These are phyloP conservation scores for Limonium bicolor DNA, from an alignment of 148 eudicot genomes.

Conservation along the genomic window DNA sequence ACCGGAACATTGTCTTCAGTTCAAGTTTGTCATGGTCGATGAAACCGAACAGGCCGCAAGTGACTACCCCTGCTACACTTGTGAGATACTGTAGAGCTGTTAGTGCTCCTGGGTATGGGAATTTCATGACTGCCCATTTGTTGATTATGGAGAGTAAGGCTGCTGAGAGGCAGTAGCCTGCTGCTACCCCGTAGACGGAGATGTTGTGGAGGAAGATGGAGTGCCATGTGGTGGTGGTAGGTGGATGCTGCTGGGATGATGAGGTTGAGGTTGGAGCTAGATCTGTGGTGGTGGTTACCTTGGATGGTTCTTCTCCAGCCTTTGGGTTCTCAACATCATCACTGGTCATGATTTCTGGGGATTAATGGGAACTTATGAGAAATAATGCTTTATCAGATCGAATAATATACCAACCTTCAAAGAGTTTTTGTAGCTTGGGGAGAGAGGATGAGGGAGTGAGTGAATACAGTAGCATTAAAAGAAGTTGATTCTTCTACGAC, in stretches of 20 bases:
- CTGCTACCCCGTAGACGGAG: conserved; percentile 78
- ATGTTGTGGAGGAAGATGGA: conserved; percentile 40
- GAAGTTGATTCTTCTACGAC: no score
- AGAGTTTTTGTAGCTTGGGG: no score
- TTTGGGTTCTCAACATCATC: conserved; percentile 43
- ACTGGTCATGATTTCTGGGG: no score
- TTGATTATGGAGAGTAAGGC: conserved; percentile 79
- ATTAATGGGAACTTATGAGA: no score
- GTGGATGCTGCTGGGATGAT: conserved; percentile 11
- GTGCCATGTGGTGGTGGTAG: conserved; percentile 35
- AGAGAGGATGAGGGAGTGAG: no score
- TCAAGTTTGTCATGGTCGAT: conserved; percentile 59
- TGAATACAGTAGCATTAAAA: no score
- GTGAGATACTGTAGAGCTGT: conserved; percentile 86
- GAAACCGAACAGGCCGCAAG: conserved; percentile 51
- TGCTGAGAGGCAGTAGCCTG: conserved; percentile 83
- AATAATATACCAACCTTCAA: no score
- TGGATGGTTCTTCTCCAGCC: conserved; percentile 13
- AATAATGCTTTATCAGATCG: no score
- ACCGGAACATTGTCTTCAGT: conserved; percentile 67
- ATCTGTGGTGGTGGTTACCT: no score
- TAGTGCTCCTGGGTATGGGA: conserved; percentile 82
- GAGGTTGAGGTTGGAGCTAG: no score
- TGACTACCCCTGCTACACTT: conserved; percentile 60
- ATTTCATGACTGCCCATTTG: conserved; percentile 91